Conservation (phyloP, 164 flowering plant species). For the Vitis labrusca region DNA sequence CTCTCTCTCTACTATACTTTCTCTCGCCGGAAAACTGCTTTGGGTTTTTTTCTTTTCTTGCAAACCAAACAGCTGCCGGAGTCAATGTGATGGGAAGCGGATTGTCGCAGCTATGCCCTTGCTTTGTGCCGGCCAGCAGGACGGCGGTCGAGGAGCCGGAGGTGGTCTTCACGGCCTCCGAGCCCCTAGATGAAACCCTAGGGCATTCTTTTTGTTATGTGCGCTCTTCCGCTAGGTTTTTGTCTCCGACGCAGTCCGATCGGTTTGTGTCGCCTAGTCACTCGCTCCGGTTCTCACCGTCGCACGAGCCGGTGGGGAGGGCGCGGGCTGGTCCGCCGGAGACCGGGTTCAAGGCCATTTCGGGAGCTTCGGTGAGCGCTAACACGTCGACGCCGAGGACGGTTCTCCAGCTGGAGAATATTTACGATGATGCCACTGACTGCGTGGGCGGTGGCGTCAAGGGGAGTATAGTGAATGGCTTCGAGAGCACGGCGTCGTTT, state of each 20-base stretch:
- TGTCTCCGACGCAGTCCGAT: conserved; percentile 73
- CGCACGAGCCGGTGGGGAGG: conserved; percentile 35
- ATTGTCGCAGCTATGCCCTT: conserved; percentile 49
- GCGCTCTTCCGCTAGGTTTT: conserved; percentile 70
- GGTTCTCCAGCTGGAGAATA: conserved; percentile 51
- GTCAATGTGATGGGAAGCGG: conserved; percentile 78
- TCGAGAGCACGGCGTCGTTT: conserved; percentile 83
- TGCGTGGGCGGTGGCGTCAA: conserved; percentile 10
- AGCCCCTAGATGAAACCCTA: conserved; percentile 87
- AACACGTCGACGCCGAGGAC: conserved; percentile 78
- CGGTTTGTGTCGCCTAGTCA: conserved; percentile 68
- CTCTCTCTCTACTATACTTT: conserved; percentile 1
- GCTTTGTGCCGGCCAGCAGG: conserved; percentile 37
- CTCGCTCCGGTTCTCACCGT: conserved; percentile 65
- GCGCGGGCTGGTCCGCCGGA: conserved; percentile 28
- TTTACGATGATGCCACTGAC: conserved; percentile 47
- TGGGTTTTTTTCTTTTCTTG: conserved; percentile 11
- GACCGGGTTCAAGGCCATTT: conserved; percentile 74
- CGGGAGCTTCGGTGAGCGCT: conserved; percentile 96
- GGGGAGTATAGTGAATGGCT: conserved; percentile 51
- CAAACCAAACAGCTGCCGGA: conserved; percentile 6
- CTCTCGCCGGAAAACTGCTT: not conserved
- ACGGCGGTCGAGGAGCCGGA: conserved; percentile 31
- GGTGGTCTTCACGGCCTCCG: conserved; percentile 41
- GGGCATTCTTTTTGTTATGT: conserved; percentile 99